Percentiles rank a stretch among this genome's conserved stretches.
phyloP scores from a whole-genome alignment of 2,329 filamentous ascomycete genomes.

The Endoconidiophora polonica region DNA sequence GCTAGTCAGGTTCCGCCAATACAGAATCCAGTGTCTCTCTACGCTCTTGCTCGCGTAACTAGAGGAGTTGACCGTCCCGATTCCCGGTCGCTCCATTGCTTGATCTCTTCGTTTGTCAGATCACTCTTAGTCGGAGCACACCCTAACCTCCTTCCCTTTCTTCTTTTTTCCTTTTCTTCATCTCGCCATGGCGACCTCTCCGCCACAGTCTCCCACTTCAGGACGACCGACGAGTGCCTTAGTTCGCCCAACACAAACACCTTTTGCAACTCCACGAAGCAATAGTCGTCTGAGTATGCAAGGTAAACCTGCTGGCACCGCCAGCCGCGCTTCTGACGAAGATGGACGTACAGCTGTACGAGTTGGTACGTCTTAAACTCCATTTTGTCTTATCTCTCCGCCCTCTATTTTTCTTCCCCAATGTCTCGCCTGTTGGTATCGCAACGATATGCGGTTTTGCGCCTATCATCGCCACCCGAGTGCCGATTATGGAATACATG shows the following conservation, averaged over 20 bases:
- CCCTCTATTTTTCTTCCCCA: not conserved
- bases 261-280: constrained; percentile 40
- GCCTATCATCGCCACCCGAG: not conserved
- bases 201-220: constrained; percentile 49
- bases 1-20: too few species aligned
- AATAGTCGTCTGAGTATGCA: constrained; percentile 74
- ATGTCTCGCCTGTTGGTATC: not conserved
- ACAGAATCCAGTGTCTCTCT: too few species aligned
- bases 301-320: constrained; percentile 53
- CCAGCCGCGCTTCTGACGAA: constrained; percentile 76
- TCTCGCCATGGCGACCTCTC: constrained; percentile 45
- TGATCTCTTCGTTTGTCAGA: too few species aligned
- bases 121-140: too few species aligned
- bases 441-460: not conserved
- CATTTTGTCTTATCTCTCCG: not conserved
- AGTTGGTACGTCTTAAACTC: constrained; percentile 57
- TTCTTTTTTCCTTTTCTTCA: constrained; percentile 7
- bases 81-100: too few species aligned
- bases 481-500: not conserved
- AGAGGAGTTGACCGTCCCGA: too few species aligned
- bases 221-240: constrained; percentile 68
- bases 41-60: too few species aligned
- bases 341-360: constrained; percentile 82
- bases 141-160: too few species aligned
- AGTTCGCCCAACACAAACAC: constrained; percentile 37